A percentile compares a stretch with the other conserved stretches of the same genome.
Conservation (phyloP, 176 grass and related monocot genomes). For the Avena insularis region DNA sequence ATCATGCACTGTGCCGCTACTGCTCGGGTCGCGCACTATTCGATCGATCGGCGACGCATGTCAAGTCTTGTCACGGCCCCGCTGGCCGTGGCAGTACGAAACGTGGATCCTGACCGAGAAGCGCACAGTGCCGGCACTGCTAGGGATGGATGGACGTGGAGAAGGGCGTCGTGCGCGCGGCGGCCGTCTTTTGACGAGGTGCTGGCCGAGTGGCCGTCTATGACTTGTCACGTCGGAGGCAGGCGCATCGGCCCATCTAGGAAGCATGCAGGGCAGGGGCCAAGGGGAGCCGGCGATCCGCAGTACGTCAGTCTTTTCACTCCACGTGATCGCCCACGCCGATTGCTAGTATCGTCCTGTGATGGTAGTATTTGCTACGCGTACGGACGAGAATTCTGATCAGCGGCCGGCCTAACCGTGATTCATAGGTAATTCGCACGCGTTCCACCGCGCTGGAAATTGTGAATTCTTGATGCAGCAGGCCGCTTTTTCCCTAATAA, state of each 20-base stretch:
- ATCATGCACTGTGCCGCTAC: neutral
- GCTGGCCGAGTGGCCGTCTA: neutral
- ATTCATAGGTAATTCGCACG: too few species aligned
- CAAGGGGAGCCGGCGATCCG: neutral
- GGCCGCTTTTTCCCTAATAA: too few species aligned
- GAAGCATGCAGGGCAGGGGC: neutral
- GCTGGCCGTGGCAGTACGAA: neutral
- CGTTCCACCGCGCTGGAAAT: too few species aligned
- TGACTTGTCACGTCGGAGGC: conserved; percentile 35
- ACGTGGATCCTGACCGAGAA: neutral
- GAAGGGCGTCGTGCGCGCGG: neutral
- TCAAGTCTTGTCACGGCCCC: conserved; percentile 45
- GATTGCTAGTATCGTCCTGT: too few species aligned
- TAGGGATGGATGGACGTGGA: too few species aligned
- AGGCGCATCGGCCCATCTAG: neutral
- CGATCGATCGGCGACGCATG: neutral
- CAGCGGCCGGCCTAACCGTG: too few species aligned
- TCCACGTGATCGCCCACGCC: neutral
- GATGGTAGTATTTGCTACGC: too few species aligned
- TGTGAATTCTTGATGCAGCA: too few species aligned
- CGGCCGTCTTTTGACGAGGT: conserved; percentile 10
- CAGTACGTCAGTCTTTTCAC: too few species aligned
- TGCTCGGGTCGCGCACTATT: neutral
- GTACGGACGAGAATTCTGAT: too few species aligned
- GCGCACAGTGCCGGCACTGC: too few species aligned